phyloP scores from a whole-genome alignment of 495 filamentous ascomycete genomes.

The Annulohypoxylon stygium region DNA sequence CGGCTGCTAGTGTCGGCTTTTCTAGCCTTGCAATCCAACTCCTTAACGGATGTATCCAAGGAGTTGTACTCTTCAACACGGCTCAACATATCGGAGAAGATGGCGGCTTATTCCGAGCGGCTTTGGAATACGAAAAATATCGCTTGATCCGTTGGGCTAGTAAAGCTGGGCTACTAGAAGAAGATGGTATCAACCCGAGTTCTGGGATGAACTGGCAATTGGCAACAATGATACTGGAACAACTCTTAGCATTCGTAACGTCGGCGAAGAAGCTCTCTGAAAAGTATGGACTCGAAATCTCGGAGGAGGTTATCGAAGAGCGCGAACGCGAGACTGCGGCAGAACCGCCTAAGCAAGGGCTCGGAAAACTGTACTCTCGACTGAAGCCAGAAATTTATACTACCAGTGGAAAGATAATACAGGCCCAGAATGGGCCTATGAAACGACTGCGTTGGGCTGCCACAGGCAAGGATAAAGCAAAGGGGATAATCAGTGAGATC shows the following conservation, averaged over 20 bases:
- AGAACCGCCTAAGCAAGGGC: not conserved
- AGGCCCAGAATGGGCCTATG: not conserved
- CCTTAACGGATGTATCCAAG: not conserved
- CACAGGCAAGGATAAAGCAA: not conserved
- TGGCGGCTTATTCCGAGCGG: not conserved
- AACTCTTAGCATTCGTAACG: not conserved
- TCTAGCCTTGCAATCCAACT: not conserved
- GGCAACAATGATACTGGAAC: not conserved
- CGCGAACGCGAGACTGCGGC: not conserved
- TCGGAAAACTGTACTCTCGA: not conserved
- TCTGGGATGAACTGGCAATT: not conserved
- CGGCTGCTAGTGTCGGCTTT: not conserved
- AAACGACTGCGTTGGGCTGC: not conserved
- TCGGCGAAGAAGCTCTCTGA: not conserved
- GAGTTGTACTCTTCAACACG: not conserved
- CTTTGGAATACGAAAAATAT: not conserved
- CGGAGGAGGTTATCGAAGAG: not conserved
- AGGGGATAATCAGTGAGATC: not conserved
- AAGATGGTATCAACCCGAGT: not conserved
- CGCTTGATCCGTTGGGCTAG: not conserved
- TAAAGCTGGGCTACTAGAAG: not conserved
- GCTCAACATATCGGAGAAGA: not conserved
- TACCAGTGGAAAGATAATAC: not conserved
- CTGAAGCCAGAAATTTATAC: not conserved
- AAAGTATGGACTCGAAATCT: not conserved